phyloP scores from a whole-genome alignment of 148 eudicot species.

The Camellia lanceoleosa region DNA sequence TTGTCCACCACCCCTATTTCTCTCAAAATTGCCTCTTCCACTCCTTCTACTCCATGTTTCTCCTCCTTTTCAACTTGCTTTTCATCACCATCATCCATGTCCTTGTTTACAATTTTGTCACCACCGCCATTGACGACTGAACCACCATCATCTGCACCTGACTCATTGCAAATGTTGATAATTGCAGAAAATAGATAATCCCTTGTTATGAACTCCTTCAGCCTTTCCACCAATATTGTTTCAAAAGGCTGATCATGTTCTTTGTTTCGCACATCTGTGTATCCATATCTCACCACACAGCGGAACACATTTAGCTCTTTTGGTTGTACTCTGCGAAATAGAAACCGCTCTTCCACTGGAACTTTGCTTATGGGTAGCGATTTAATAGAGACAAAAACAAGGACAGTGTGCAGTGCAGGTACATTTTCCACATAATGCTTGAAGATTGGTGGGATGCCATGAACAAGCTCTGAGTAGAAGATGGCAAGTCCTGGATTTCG shows the following conservation, averaged over 20 bases:
- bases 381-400: slow-evolving; percentile 41
- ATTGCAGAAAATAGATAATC: neutral
- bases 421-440: slow-evolving; percentile 36
- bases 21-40: slow-evolving; percentile 12
- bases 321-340: slow-evolving; percentile 39
- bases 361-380: slow-evolving; percentile 44
- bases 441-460: slow-evolving; percentile 52
- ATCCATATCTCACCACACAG: slow-evolving; percentile 53
- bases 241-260: slow-evolving; percentile 33
- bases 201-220: slow-evolving; percentile 30
- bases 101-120: too few species aligned
- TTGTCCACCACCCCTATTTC: slow-evolving; percentile 28
- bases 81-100: neutral
- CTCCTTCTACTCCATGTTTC: neutral
- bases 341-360: slow-evolving; percentile 41
- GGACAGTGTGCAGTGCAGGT: slow-evolving; percentile 36
- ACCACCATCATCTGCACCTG: neutral
- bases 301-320: slow-evolving; percentile 32
- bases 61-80: neutral
- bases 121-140: too few species aligned
- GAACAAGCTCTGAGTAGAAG: slow-evolving; percentile 47
- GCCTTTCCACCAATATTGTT: slow-evolving; percentile 23
- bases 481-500: slow-evolving; percentile 41
- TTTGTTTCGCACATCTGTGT: slow-evolving; percentile 26
- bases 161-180: neutral